Base-by-base conservation (phyloP, 768 basidiomycete species). In the Termitomyces sp. region DNA sequence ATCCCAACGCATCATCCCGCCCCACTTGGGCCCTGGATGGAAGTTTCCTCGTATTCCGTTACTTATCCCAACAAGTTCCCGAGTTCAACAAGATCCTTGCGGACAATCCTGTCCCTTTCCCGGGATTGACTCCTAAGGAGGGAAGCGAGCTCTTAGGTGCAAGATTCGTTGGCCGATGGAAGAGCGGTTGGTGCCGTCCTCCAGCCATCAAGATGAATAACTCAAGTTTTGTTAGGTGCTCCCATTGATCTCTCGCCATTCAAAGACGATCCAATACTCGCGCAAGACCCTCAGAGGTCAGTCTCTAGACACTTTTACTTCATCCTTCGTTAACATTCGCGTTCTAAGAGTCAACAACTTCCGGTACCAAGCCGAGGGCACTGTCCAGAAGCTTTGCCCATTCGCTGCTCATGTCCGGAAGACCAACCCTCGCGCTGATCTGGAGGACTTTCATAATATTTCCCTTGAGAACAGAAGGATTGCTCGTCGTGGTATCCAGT, bases 91-190 rank as follows among this genome's bases (percentile, higher is more conserved):
- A 74, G 7, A 81, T 78, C 70, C 64, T 80, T 49, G 63, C 64
- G 17, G 63, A 69, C 48, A 71, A 81, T 61, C 73, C 79, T 6
- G 61, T 79, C 30, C 59, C 62, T 17, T 55, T 68, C 47, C 68
- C 68, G 17, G 73, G 72, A 1, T 62, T 80, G 47, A 70, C 70
- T 1, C 56, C 57, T 8, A 61, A 72, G 50, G 66, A 79, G 56
- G 78, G 80, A 17, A 74, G 74, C 42, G 79, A 76, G 19, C 70
- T 81, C n/a, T 69, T 78, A 17, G 80, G 80, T 41, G 81, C 81
- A 17, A 72, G 81, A 52, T 68, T 82, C 58, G 70, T 82, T 23
- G 82, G 82, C 12, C 70, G 82, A 19, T 82, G 80, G 80, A 80
- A 79, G 73, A 79, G 78, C 48, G 78, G 79, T 77, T 63, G 42